Evolutionary conservation across 192 early-diverging fungal genomes (phyloP).

Genomic region (Borealophlyctis nickersoniae): DNA sequence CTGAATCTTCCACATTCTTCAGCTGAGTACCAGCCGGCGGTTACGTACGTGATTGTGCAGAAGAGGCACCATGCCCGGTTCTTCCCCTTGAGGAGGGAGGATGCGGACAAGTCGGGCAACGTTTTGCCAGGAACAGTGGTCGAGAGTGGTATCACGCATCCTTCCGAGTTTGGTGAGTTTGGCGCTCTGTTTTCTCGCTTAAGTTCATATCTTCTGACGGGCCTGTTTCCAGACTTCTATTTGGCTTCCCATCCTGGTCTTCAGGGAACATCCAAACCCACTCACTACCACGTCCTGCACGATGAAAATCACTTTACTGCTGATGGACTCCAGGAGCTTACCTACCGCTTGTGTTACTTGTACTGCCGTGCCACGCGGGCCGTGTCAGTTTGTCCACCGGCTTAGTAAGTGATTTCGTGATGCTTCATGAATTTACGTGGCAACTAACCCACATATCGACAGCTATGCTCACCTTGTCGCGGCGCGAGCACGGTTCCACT

Average conservation of each 20-base stretch:
- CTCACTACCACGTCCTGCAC: slow-evolving; percentile 81
- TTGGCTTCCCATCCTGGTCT: slow-evolving; percentile 83
- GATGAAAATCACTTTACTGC: slow-evolving; percentile 77
- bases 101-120: slow-evolving; percentile 55
- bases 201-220: too few relatives aligned
- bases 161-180: slow-evolving; percentile 41
- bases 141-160: slow-evolving; percentile 55
- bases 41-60: slow-evolving; percentile 83
- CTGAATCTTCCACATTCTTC: too few relatives aligned
- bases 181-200: too few relatives aligned
- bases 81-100: slow-evolving; percentile 52
- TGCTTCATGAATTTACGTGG: neutral
- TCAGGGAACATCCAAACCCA: slow-evolving; percentile 85
- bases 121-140: slow-evolving; percentile 62
- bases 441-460: neutral
- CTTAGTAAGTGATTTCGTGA: slow-evolving; percentile 42
- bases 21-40: slow-evolving; percentile 63
- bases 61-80: slow-evolving; percentile 91
- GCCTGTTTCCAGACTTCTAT: slow-evolving; percentile 44
- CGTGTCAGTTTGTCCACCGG: slow-evolving; percentile 81
- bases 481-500: slow-evolving; percentile 76
- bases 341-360: slow-evolving; percentile 80
- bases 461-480: slow-evolving; percentile 83
- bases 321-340: slow-evolving; percentile 78
- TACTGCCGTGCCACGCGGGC: slow-evolving; percentile 84